Conservation (phyloP, 2,329 filamentous ascomycete genomes). For the Nectriaceae sp. region DNA sequence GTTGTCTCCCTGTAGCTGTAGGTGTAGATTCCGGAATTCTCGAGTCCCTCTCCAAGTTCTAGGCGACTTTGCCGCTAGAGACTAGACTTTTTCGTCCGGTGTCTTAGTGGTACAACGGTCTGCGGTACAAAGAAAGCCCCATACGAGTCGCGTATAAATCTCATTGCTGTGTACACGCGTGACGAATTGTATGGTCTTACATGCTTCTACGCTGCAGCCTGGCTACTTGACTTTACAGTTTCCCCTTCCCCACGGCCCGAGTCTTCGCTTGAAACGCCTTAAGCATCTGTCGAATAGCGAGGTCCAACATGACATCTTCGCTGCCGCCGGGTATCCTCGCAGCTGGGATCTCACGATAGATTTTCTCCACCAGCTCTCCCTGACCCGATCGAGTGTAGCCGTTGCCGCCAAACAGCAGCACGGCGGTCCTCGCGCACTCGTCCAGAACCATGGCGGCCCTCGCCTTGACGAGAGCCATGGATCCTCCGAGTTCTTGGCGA, state of each 20-base stretch:
- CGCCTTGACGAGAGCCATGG: neutral
- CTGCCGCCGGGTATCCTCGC: neutral
- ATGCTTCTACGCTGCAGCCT: too few species aligned
- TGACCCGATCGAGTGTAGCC: conserved; percentile 1
- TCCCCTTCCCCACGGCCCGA: neutral
- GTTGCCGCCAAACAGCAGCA: conserved; percentile 1
- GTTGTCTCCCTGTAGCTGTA: too few species aligned
- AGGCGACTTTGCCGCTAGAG: too few species aligned
- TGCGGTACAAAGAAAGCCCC: too few species aligned
- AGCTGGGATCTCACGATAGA: conserved; percentile 1
- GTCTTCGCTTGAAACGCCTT: neutral
- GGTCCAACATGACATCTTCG: conserved; percentile 1
- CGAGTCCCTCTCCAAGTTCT: too few species aligned
- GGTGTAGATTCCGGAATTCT: too few species aligned
- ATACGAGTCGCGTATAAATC: too few species aligned
- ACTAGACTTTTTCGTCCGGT: too few species aligned
- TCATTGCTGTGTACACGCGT: too few species aligned
- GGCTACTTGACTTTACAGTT: conserved; percentile 2
- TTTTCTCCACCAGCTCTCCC: conserved; percentile 1
- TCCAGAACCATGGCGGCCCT: neutral
- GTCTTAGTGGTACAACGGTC: too few species aligned
- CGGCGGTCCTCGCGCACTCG: neutral
- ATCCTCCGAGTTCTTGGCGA: neutral
- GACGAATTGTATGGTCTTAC: too few species aligned
- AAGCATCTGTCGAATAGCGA: conserved; percentile 2